phyloP scores from a whole-genome alignment of 441 rosid species.

The Manihot esculenta region DNA sequence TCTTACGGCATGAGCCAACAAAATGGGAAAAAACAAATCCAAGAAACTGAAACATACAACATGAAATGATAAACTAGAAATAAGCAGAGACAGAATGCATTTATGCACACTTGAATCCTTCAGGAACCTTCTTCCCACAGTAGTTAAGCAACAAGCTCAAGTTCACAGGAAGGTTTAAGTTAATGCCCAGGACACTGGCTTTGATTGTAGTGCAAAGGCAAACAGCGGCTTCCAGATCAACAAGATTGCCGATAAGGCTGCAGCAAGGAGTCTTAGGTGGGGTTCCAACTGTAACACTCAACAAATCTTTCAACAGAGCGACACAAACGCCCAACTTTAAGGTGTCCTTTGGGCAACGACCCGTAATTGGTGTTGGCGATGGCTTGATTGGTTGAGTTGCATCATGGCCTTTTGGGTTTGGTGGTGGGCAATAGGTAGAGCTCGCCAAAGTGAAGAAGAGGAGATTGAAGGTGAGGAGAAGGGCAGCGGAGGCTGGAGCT shows the following conservation, averaged over 20 bases:
- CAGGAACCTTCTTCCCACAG: conserved; percentile 57
- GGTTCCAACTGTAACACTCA: neutral
- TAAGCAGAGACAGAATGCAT: neutral
- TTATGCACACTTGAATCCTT: conserved; percentile 53
- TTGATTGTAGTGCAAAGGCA: conserved; percentile 69
- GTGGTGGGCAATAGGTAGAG: conserved; percentile 33
- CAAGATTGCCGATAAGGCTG: neutral
- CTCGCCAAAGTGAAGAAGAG: conserved; percentile 45
- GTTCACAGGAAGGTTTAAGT: conserved; percentile 50
- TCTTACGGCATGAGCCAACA: too few relatives aligned
- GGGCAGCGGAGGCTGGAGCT: conserved; percentile 26
- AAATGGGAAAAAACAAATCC: neutral
- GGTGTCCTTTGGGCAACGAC: conserved; percentile 50
- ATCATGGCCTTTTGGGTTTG: neutral
- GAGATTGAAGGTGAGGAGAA: conserved; percentile 39
- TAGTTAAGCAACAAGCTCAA: conserved; percentile 57
- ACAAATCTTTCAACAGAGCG: conserved; percentile 28
- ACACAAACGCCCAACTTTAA: conserved; percentile 19
- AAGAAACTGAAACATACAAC: neutral
- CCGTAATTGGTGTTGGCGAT: conserved; percentile 10
- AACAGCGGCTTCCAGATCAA: conserved; percentile 44
- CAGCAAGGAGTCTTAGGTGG: conserved; percentile 11
- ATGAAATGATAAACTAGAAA: neutral
- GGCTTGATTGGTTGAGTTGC: neutral
- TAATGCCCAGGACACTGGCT: conserved; percentile 49